Conservation (phyloP, 73 alveolate genomes). For the Symbiodinium pilosum region DNA sequence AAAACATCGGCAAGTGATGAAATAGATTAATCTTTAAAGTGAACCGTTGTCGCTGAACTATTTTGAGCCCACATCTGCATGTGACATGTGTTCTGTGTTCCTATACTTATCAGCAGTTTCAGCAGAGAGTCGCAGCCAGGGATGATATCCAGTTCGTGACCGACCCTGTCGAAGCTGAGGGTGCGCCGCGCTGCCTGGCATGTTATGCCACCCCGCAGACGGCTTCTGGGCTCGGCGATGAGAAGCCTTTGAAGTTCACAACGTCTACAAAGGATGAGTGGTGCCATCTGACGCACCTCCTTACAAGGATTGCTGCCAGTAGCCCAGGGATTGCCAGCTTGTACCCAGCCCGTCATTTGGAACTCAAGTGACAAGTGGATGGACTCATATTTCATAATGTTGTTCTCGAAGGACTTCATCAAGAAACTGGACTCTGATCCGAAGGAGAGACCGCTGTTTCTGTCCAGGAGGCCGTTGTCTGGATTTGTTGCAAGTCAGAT, state of each 20-base stretch:
- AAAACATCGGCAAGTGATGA: too few relatives aligned
- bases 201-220: background rate
- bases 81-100: background rate
- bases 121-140: background rate
- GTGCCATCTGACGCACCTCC: background rate
- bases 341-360: background rate
- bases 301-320: background rate
- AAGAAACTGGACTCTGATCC: background rate
- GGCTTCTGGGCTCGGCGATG: background rate
- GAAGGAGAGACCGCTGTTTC: background rate
- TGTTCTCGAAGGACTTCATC: background rate
- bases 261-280: background rate
- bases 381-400: background rate
- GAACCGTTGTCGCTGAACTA: background rate
- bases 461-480: background rate
- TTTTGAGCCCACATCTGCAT: background rate
- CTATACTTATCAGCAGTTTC: background rate
- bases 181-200: background rate
- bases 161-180: background rate
- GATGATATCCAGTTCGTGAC: background rate
- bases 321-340: too few relatives aligned
- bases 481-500: background rate
- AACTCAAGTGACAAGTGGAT: background rate
- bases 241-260: background rate
- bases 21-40: background rate